Percentiles rank a stretch among this genome's conserved stretches.
These are phyloP conservation scores for Eucalyptus regnans DNA, from an alignment of 345 rosid genomes.

Conservation along the genomic window DNA sequence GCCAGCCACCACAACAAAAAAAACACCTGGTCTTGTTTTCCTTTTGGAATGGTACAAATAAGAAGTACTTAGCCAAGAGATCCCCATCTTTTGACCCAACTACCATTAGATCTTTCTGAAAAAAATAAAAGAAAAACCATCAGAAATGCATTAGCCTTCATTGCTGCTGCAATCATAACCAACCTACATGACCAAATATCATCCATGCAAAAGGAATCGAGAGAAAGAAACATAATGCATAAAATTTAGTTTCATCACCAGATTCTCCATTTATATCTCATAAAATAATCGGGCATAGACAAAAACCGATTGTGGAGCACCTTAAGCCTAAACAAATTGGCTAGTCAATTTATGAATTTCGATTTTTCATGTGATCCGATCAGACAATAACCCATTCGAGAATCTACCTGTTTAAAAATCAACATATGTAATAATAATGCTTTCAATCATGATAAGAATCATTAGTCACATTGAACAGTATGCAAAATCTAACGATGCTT, in stretches of 20 bases:
- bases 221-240: background rate
- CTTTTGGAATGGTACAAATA: background rate
- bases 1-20: background rate
- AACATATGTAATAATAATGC: background rate
- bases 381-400: background rate
- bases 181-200: background rate
- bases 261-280: background rate
- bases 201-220: background rate
- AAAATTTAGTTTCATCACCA: background rate
- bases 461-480: background rate
- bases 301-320: background rate
- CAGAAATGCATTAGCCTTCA: background rate
- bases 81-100: background rate
- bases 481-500: background rate
- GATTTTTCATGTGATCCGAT: background rate
- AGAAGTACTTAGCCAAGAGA: background rate
- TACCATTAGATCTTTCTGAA: background rate
- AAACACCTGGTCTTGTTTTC: background rate
- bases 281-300: fast-evolving
- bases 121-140: background rate
- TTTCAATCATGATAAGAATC: background rate
- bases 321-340: background rate
- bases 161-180: background rate
- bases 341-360: background rate
- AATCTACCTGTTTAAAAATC: background rate